Conservation (phyloP, 768 basidiomycete species). For the Favolaschia claudopus region DNA sequence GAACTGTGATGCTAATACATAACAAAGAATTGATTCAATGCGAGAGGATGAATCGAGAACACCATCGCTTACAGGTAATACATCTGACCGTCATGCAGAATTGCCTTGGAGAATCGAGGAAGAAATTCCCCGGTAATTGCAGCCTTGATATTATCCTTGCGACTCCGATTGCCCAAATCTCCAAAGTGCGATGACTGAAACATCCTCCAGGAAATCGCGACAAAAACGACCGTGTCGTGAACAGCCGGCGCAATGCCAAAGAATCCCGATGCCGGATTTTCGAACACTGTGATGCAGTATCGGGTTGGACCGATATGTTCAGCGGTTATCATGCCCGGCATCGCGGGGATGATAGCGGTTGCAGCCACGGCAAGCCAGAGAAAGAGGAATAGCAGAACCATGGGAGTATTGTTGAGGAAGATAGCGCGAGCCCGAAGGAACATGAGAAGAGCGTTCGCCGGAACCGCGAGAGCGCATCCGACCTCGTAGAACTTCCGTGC, state of each 20-base stretch:
- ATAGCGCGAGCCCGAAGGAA: constrained; percentile 46
- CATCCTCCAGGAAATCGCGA: constrained; percentile 41
- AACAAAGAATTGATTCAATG: no score
- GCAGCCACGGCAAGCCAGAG: constrained; percentile 42
- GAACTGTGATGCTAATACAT: constrained; percentile 41
- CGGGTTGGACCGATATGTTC: constrained; percentile 40
- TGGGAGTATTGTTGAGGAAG: constrained; percentile 28
- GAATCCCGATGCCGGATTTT: no score
- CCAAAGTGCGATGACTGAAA: constrained; percentile 23
- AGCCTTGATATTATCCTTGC: constrained; percentile 17
- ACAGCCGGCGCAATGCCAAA: constrained; percentile 35
- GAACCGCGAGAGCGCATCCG: constrained; percentile 11
- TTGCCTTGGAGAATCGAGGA: constrained; percentile 39
- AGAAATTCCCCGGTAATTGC: constrained; percentile 34
- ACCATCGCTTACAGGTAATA: constrained; percentile 47
- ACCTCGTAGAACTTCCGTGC: constrained; percentile 4
- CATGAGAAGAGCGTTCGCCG: constrained; percentile 43
- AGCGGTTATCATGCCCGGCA: constrained; percentile 27
- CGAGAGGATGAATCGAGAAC: no score
- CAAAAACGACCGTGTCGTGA: constrained; percentile 42
- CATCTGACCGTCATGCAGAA: constrained; percentile 45
- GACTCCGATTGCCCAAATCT: no score
- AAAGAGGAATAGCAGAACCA: constrained; percentile 32
- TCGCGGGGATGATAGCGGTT: constrained; percentile 33
- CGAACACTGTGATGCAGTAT: constrained; percentile 36